Evolutionary conservation across 2,329 filamentous ascomycete genomes (phyloP).

Genomic region (Aspergillaceae sp.): DNA sequence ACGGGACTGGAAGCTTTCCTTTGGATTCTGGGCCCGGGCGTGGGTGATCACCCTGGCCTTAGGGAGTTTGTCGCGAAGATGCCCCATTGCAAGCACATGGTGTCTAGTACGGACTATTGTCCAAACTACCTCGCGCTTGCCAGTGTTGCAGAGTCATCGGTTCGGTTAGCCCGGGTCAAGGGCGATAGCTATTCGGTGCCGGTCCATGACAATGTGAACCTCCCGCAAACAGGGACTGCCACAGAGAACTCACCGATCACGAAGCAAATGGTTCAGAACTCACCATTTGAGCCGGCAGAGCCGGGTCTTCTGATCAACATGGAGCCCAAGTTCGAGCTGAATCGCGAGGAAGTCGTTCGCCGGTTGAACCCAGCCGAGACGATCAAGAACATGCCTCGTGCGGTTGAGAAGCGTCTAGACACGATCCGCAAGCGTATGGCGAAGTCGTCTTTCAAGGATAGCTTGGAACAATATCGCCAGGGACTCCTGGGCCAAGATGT

Average conservation of each 20-base stretch:
- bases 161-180: slow-evolving; percentile 65
- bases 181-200: slow-evolving; percentile 64
- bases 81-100: slow-evolving; percentile 58
- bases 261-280: slow-evolving; percentile 7
- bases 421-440: slow-evolving; percentile 19
- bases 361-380: slow-evolving; percentile 17
- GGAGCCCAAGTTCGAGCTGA: slow-evolving; percentile 38
- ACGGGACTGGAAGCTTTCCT: slow-evolving; percentile 59
- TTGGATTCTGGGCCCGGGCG: slow-evolving; percentile 69
- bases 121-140: slow-evolving; percentile 67
- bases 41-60: slow-evolving; percentile 56
- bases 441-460: slow-evolving; percentile 23
- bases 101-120: slow-evolving; percentile 65
- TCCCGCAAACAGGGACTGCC: slow-evolving; percentile 30
- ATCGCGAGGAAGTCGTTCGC: slow-evolving; percentile 21
- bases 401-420: slow-evolving; percentile 22
- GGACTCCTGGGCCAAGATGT: slow-evolving; percentile 65
- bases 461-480: slow-evolving; percentile 42
- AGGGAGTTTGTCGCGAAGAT: slow-evolving; percentile 60
- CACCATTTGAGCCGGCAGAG: slow-evolving; percentile 27
- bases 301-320: slow-evolving; percentile 38
- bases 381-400: slow-evolving; percentile 17
- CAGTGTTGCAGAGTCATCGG: slow-evolving; percentile 56
- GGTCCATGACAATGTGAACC: slow-evolving; percentile 50
- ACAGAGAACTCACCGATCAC: slow-evolving; percentile 9